A percentile compares a stretch with the other conserved stretches of the same genome.
phyloP scores from a whole-genome alignment of 768 basidiomycete species.

The Lentinula detonsa region DNA sequence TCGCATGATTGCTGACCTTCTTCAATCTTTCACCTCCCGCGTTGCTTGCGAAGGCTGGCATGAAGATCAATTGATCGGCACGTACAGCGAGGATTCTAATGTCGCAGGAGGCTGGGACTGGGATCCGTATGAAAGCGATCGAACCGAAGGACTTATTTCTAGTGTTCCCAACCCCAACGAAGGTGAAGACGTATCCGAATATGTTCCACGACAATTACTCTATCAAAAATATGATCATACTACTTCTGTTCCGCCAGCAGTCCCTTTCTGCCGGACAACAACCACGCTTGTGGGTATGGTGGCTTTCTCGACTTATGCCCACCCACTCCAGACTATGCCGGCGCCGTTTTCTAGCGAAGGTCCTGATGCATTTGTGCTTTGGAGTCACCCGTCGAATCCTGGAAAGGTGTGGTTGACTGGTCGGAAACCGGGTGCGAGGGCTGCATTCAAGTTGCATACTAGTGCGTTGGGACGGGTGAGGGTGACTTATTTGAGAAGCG shows the following conservation, averaged over 20 bases:
- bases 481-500: background rate
- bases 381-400: background rate
- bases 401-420: slow-evolving; percentile 1
- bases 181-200: background rate
- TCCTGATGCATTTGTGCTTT: background rate
- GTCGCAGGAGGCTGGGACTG: background rate
- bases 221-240: background rate
- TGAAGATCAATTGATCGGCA: background rate
- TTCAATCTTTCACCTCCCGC: background rate
- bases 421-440: background rate
- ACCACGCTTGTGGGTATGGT: background rate
- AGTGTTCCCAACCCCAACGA: background rate
- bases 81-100: background rate
- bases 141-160: background rate
- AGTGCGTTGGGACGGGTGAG: background rate
- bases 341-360: background rate
- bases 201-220: background rate
- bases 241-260: background rate
- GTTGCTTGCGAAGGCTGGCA: slow-evolving; percentile 2
- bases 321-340: background rate
- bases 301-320: background rate
- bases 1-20: background rate
- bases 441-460: background rate
- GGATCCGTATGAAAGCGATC: background rate
- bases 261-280: background rate